Percentiles rank a stretch among this genome's conserved stretches.
phyloP scores from a whole-genome alignment of 306 rosid species.

The Potentilla sterilis region DNA sequence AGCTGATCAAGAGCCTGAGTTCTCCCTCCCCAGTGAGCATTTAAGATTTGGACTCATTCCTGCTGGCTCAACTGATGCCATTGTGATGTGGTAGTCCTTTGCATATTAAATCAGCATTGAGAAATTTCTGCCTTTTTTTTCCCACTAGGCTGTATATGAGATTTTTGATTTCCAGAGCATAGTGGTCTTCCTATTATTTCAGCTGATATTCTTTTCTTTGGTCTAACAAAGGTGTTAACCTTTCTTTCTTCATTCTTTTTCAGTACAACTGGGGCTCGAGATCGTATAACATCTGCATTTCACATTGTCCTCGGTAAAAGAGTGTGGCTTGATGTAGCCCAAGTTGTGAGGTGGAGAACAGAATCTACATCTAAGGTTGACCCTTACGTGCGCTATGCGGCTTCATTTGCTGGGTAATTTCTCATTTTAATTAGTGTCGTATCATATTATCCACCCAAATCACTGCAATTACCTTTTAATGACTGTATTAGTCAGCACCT shows the following conservation, averaged over 20 bases:
- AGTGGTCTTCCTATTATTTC: not conserved
- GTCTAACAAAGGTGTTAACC: conserved; percentile 1
- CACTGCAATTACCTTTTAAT: not conserved
- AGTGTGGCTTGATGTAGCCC: conserved; percentile 85
- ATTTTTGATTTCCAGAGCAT: not conserved
- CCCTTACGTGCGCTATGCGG: conserved; percentile 84
- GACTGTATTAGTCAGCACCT: not conserved
- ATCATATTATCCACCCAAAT: conserved; percentile 1
- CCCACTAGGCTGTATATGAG: not conserved
- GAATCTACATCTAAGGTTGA: conserved; percentile 66
- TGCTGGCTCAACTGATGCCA: conserved; percentile 94
- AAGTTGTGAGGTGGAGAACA: conserved; percentile 90
- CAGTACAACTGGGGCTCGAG: conserved; percentile 93
- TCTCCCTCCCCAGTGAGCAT: conserved; percentile 49
- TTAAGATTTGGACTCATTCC: conserved; percentile 95
- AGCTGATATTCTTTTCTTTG: not conserved
- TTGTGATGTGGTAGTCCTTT: conserved; percentile 77
- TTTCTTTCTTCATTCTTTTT: conserved; percentile 21
- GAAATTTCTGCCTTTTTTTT: not conserved
- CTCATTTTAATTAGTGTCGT: conserved; percentile 16
- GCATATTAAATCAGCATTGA: not conserved
- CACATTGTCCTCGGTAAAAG: conserved; percentile 86
- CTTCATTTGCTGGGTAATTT: conserved; percentile 91
- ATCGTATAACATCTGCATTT: conserved; percentile 82
- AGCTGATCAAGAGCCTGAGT: conserved; percentile 51